These are phyloP conservation scores for Paecilomyces sp. DNA, from an alignment of 2,329 filamentous ascomycete species.

Conservation along the genomic window DNA sequence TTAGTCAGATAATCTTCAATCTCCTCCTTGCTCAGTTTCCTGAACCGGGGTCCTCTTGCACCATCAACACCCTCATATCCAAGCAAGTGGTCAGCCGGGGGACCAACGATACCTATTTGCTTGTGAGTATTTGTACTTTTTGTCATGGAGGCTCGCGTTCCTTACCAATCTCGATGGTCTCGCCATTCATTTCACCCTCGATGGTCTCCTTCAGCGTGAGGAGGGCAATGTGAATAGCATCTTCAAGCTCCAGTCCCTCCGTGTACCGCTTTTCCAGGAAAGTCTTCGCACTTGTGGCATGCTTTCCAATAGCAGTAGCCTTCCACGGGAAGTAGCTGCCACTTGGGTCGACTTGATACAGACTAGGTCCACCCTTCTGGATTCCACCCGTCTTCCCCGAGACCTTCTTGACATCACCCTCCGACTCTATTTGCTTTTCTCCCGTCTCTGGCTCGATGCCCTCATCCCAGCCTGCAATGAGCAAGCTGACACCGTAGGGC, in stretches of 20 bases:
- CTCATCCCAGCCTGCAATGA: slow-evolving; percentile 97
- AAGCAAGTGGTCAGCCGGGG: slow-evolving; percentile 85
- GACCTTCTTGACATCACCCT: slow-evolving; percentile 60
- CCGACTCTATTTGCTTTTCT: slow-evolving; percentile 47
- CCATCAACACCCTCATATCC: slow-evolving; percentile 57
- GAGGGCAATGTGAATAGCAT: slow-evolving; percentile 96
- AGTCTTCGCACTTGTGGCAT: slow-evolving; percentile 95
- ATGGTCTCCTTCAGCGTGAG: slow-evolving; percentile 98
- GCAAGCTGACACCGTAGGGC: slow-evolving; percentile 90
- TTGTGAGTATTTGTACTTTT: slow-evolving; percentile 2
- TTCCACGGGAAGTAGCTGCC: slow-evolving; percentile 99
- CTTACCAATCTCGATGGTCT: slow-evolving; percentile 95
- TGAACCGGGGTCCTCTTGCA: slow-evolving; percentile 36
- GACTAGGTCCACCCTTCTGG: slow-evolving; percentile 88
- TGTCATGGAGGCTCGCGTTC: slow-evolving; percentile 5
- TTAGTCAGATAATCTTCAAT: slow-evolving; percentile 99
- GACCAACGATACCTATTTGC: slow-evolving; percentile 76
- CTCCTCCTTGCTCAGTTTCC: slow-evolving; percentile 84
- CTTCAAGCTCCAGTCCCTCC: slow-evolving; percentile 91
- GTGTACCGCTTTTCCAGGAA: slow-evolving; percentile 99
- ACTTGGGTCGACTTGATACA: slow-evolving; percentile 98
- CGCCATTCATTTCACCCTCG: slow-evolving; percentile 97
- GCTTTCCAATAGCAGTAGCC: slow-evolving; percentile 97
- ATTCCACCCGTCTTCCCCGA: slow-evolving; percentile 90
- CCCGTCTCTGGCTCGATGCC: slow-evolving; percentile 80